Conservation (phyloP, 23 red algal genomes). For the Gracilaria vermiculophylla region DNA sequence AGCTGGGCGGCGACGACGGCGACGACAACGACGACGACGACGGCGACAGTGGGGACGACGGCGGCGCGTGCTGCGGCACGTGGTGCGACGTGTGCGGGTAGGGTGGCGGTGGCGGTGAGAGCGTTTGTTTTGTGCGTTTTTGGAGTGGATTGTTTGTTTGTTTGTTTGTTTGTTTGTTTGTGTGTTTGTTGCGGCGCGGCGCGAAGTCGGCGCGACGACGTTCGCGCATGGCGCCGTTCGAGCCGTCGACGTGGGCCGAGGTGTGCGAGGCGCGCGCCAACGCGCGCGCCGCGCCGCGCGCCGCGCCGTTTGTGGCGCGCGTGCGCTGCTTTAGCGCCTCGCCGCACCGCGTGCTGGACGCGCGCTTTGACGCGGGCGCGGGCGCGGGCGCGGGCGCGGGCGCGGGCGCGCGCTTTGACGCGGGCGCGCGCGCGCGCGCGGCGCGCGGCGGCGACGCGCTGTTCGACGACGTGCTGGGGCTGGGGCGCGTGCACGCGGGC, state of each 20-base stretch:
- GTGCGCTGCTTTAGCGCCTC: conserved; percentile 47
- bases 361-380: neutral
- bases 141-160: no score
- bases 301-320: neutral
- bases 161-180: no score
- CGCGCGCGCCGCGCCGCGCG: neutral
- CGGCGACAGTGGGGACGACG: neutral
- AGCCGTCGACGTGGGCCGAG: conserved; percentile 78
- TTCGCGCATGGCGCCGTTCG: conserved; percentile 38
- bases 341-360: conserved; percentile 32
- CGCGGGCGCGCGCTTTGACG: neutral
- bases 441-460: neutral
- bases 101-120: no score
- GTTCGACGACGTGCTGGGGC: conserved; percentile 65
- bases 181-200: no score
- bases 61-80: no score
- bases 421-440: neutral
- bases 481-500: conserved; percentile 53
- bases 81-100: no score
- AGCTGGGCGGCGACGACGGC: neutral
- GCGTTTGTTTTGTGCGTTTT: no score
- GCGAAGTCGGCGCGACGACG: neutral
- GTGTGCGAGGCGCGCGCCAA: conserved; percentile 52
- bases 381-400: neutral
- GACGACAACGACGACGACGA: no score